Percentiles rank a stretch among this genome's conserved stretches.
Conservation (phyloP, 176 grass and related monocot genomes). For the Avena insularis region DNA sequence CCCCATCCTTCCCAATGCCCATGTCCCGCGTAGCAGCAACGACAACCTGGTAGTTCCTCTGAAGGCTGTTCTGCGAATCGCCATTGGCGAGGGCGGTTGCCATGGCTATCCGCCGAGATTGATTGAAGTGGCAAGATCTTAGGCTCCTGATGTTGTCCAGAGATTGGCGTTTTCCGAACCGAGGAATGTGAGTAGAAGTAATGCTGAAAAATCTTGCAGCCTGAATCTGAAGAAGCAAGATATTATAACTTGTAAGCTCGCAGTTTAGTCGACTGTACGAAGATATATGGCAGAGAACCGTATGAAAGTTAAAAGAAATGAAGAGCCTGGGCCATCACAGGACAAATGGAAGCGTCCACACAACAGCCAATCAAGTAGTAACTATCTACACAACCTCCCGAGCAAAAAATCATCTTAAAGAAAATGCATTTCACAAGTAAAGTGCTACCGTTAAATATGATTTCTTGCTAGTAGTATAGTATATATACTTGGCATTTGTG, state of each 20-base stretch:
- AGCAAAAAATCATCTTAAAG: background rate
- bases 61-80: conserved; percentile 5
- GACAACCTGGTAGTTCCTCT: conserved; percentile 74
- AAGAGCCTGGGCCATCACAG: background rate
- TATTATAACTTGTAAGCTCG: conserved; percentile 2
- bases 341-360: background rate
- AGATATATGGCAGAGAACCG: background rate
- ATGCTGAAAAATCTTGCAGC: conserved; percentile 14
- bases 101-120: conserved; percentile 16
- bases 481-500: conserved; percentile 41
- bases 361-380: background rate
- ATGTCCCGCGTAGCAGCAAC: conserved; percentile 80
- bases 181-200: conserved; percentile 18
- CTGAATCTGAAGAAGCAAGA: conserved; percentile 35
- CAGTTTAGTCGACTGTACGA: background rate
- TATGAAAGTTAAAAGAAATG: background rate
- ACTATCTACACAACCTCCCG: background rate
- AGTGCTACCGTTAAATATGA: background rate
- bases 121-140: conserved; percentile 6
- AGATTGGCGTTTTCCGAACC: background rate
- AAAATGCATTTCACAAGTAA: conserved; percentile 21
- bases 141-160: background rate
- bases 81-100: conserved; percentile 34
- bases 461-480: conserved; percentile 6
- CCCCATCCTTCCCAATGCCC: conserved; percentile 85